A percentile compares a stretch with the other conserved stretches of the same genome.
phyloP scores from a whole-genome alignment of 108 stramenopile species.

The Pseudonitzschia multistriata region DNA sequence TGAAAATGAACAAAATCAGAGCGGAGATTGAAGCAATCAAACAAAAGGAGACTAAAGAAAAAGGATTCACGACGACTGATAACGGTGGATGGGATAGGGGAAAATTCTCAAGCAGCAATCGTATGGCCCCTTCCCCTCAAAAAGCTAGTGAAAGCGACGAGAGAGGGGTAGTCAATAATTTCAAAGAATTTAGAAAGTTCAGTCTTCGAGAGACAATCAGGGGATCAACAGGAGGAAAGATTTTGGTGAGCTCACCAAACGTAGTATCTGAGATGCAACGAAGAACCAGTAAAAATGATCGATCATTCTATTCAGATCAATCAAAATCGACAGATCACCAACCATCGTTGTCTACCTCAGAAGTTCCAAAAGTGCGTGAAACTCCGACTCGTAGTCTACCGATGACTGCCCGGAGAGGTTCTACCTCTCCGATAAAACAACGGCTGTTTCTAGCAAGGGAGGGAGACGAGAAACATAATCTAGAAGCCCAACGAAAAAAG shows the following conservation, averaged over 20 bases:
- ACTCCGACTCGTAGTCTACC: not conserved
- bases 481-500: slow-evolving; percentile 16
- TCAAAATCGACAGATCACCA: not conserved
- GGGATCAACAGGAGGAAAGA: not conserved
- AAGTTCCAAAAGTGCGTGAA: not conserved
- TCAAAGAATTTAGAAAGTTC: not conserved
- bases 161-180: not conserved
- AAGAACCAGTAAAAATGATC: slow-evolving; percentile 15
- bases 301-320: slow-evolving; percentile 9
- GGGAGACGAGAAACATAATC: slow-evolving; percentile 15
- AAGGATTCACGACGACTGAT: not conserved
- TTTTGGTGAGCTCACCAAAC: slow-evolving; percentile 4
- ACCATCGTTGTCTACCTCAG: not conserved
- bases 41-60: slow-evolving; percentile 5
- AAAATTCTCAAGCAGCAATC: not conserved
- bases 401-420: not conserved
- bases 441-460: not conserved
- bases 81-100: not conserved
- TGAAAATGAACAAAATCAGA: slow-evolving; percentile 28
- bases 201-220: not conserved
- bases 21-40: slow-evolving; percentile 31
- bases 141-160: not conserved
- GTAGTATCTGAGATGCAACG: slow-evolving; percentile 34
- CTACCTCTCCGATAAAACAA: not conserved
- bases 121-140: not conserved